Evolutionary conservation across 192 early-diverging fungal species (phyloP), one percentile per base, ranked within the genome.

Genomic region (Mortierella hygrophila): DNA sequence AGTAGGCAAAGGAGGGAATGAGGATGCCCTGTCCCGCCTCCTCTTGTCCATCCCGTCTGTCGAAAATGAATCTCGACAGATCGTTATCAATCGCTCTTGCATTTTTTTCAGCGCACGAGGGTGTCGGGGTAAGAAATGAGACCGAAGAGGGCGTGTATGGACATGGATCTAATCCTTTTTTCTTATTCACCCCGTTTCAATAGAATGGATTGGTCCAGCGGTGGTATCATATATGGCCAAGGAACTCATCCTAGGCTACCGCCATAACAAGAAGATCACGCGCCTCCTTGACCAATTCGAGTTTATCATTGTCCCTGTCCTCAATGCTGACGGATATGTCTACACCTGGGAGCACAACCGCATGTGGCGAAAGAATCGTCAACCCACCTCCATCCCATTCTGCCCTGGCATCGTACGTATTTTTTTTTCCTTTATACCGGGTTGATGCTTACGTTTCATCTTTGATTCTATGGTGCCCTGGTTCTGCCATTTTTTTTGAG

Each of bases 331-430:
- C 70, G 90, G 90, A 11, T 91, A 90, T 70, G 84, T 71, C 49
- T 91, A 83, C 41, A 83, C 90, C 8, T 85, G 83, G 82, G 83
- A 85, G 60, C 37, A 72, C 18, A 85, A 85, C 70, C 83, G 83
- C 4, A 81, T 90, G 90, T 91, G 90, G 90, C 83, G 90, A 38
- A 91, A 91, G 70, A 91, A 89, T 41, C 82, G 90, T 37, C 89
- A 91, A 63, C 80, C 90, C 41, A 90, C 81, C 16, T 74, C 70
- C 18, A 23, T 80, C 47, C 75, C 76, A 0, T 71, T 78, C 26
- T 88, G 83, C 72, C 74, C 82, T 26, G 89, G 90, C 78, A 83
- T 83, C 46, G 90, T 88, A 80, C 55, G 75, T 35, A 35, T 57
- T 65, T 63, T 49, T 4, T 2, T 70, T 70, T 18, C 13, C 13